These are phyloP conservation scores for Tremella fuciformis DNA, from an alignment of 768 basidiomycete genomes.

Conservation along the genomic window DNA sequence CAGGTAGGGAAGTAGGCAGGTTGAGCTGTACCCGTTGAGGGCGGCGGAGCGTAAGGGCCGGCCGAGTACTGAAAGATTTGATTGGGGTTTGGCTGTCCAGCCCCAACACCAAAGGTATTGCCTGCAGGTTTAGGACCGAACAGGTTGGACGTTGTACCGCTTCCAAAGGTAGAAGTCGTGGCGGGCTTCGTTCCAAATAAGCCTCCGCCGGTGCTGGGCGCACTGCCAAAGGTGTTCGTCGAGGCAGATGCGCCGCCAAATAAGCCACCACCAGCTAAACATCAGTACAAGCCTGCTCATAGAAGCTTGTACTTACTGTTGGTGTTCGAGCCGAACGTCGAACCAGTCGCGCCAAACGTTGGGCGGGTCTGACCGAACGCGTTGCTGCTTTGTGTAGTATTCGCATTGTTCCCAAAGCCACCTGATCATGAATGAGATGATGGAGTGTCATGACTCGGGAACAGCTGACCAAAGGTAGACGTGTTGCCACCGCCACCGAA, in stretches of 20 bases:
- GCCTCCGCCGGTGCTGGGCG: conserved; percentile 12
- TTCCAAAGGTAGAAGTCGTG: conserved; percentile 56
- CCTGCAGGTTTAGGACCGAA: conserved; percentile 24
- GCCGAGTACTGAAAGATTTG: conserved; percentile 19
- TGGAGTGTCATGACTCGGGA: neutral
- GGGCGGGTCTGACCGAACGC: conserved; percentile 5
- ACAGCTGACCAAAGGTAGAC: conserved; percentile 22
- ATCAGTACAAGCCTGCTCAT: conserved; percentile 19
- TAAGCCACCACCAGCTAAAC: conserved; percentile 29
- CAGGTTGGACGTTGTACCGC: conserved; percentile 43
- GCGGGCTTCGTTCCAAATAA: conserved; percentile 56
- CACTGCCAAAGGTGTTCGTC: conserved; percentile 9
- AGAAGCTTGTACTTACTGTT: conserved; percentile 47
- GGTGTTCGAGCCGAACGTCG: conserved; percentile 59
- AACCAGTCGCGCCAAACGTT: conserved; percentile 26
- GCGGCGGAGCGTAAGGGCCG: conserved; percentile 55
- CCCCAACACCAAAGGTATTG: conserved; percentile 29
- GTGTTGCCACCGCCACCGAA: conserved; percentile 24
- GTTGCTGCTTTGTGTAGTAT: neutral
- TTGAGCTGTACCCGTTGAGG: conserved; percentile 68
- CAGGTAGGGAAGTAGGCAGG: conserved; percentile 62
- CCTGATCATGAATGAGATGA: conserved; percentile 52
- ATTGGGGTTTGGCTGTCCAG: neutral
- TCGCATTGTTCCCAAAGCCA: conserved; percentile 1
- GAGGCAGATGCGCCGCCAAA: conserved; percentile 29